Evolutionary conservation across 2,329 filamentous ascomycete genomes (phyloP), one percentile per base, ranked within the genome.

Genomic region (Chaetomiaceae sp.): DNA sequence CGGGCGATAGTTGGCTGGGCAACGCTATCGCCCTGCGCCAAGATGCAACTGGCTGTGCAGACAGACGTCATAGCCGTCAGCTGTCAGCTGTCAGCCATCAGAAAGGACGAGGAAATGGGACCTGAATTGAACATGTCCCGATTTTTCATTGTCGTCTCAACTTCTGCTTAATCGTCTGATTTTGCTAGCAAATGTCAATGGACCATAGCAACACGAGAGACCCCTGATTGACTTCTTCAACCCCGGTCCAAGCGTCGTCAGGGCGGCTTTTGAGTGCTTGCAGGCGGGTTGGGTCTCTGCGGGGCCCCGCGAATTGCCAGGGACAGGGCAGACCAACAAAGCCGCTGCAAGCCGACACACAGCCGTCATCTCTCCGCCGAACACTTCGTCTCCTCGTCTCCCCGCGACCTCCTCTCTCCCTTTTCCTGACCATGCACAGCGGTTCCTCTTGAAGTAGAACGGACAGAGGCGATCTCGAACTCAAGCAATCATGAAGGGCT

Each of bases 271-370:
- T 47, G 31, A 35, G 34, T 27, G 20, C 30, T 33, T 39, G 27
- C 48, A 40, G 23, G 20, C 25, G 9, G 27, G 38, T 9, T 23
- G n/a, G 35, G 27, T 12, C 5, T 16, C n/a, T 23, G 44, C 51
- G 51, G 51, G 51, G 51, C 51, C 51, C 51, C 51, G 46, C 46
- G 35, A 34, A 33, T 40, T 34, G 48, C 42, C 42, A 50, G 51
- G 42, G 43, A 44, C 33, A 39, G 19, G 41, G 38, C 48, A 13
- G 27, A 13, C 44, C 17, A 41, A 25, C 54, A 58, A 58, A 62
- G 60, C 60, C 60, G 60, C 43, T 46, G 58, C 55, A 62, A 62
- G 58, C 60, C 60, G 60, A 53, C 37, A 30, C 7, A 5, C 35
- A 31, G 34, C 44, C 39, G 39, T 35, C 57, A 48, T 55, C 51